Conservation (phyloP, 768 basidiomycete species). For the Collybia sordida region DNA sequence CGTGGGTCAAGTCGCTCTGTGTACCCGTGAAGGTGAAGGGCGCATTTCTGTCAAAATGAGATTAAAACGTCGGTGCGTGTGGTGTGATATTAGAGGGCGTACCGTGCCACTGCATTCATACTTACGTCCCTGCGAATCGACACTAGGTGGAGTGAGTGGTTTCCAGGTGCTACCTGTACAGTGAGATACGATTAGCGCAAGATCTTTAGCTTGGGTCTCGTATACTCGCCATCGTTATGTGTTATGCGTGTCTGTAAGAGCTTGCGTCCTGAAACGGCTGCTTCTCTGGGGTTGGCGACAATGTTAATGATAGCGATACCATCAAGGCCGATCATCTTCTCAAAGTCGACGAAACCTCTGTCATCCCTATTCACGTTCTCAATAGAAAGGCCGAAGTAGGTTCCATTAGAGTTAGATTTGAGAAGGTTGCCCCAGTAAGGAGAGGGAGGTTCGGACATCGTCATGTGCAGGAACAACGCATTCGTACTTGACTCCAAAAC, state of each 20-base stretch:
- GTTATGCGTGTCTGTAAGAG: constrained; percentile 84
- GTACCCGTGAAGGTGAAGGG: constrained; percentile 92
- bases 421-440: constrained; percentile 90
- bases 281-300: constrained; percentile 79
- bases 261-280: constrained; percentile 69
- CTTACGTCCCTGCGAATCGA: constrained; percentile 70
- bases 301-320: constrained; percentile 94
- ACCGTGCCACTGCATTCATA: constrained; percentile 77
- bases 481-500: constrained; percentile 93
- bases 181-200: constrained; percentile 3
- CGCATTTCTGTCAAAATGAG: constrained; percentile 60
- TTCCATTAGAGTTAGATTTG: constrained; percentile 98
- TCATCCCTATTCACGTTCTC: constrained; percentile 91
- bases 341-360: constrained; percentile 90
- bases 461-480: constrained; percentile 94
- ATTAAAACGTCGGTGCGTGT: neutral
- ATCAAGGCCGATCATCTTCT: constrained; percentile 95
- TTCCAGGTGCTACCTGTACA: constrained; percentile 82
- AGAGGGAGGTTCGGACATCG: constrained; percentile 73
- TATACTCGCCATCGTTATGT: constrained; percentile 89
- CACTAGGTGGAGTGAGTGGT: constrained; percentile 66
- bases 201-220: neutral
- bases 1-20: constrained; percentile 89
- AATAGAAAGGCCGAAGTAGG: constrained; percentile 87
- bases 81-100: constrained; percentile 14